Percentiles rank a stretch among this genome's conserved stretches.
phyloP scores from a whole-genome alignment of 2,329 filamentous ascomycete species.

The Verticillium klebahnii region DNA sequence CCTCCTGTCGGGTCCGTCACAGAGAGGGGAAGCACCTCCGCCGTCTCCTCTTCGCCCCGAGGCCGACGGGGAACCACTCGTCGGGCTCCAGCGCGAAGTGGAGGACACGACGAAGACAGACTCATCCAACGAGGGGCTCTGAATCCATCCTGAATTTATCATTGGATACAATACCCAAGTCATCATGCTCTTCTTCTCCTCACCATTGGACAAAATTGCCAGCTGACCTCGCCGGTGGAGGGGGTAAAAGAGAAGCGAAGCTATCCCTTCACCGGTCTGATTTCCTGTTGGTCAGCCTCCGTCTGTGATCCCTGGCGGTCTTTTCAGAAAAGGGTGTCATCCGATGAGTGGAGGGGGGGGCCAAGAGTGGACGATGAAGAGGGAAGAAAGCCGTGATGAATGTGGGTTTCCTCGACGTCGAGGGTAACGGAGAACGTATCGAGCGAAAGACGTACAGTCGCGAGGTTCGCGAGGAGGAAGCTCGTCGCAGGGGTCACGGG shows the following conservation, averaged over 20 bases:
- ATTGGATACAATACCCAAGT: slow-evolving; percentile 32
- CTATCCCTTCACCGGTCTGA: slow-evolving; percentile 16
- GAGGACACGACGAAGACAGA: slow-evolving; percentile 1
- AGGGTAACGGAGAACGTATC: background rate
- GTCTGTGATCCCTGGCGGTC: background rate
- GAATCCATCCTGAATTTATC: slow-evolving; percentile 15
- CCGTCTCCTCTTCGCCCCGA: background rate
- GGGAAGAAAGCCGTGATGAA: background rate
- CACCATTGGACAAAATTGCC: slow-evolving; percentile 35
- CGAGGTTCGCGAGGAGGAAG: background rate
- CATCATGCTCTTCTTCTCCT: slow-evolving; percentile 15
- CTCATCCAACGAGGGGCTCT: slow-evolving; percentile 24
- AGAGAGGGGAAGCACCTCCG: background rate
- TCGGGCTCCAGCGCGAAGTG: background rate
- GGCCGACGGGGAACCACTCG: background rate
- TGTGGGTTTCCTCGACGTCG: background rate
- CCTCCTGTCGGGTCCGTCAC: background rate
- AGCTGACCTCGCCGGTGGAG: slow-evolving; percentile 3
- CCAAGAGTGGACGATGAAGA: background rate
- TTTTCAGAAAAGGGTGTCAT: background rate
- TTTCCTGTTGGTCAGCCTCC: slow-evolving; percentile 39
- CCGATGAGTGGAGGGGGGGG: background rate
- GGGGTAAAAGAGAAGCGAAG: background rate
- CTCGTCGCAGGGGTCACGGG: no score
- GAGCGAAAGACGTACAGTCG: background rate